Percentiles rank a stretch among this genome's conserved stretches.
These are phyloP conservation scores for Botrytis paeoniae DNA, from an alignment of 2,329 filamentous ascomycete species.

Conservation along the genomic window DNA sequence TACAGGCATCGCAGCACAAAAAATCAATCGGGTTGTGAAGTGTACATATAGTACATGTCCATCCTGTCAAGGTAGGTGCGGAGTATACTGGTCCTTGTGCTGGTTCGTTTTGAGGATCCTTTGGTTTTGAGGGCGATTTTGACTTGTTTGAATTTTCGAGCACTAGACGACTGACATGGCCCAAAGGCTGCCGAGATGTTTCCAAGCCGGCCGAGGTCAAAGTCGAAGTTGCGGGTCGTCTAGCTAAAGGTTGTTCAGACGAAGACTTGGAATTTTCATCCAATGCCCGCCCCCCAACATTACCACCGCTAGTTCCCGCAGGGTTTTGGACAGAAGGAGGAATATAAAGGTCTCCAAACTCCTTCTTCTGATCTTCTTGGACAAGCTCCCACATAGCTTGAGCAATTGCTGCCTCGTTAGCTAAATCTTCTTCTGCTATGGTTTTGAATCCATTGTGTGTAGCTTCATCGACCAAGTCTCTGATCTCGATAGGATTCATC, in stretches of 20 bases:
- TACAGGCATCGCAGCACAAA: constrained; percentile 57
- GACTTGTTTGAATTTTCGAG: constrained; percentile 26
- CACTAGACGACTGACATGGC: constrained; percentile 34
- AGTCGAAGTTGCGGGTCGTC: constrained; percentile 19
- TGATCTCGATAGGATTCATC: constrained; percentile 63
- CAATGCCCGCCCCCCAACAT: constrained; percentile 18
- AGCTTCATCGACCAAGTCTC: constrained; percentile 60
- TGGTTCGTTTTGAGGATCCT: constrained; percentile 15
- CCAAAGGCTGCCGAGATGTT: constrained; percentile 12
- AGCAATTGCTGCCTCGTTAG: constrained; percentile 82
- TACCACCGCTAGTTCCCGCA: constrained; percentile 36
- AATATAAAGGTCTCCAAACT: constrained; percentile 35
- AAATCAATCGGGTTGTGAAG: constrained; percentile 52
- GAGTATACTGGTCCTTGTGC: constrained; percentile 14
- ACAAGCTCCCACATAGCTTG: constrained; percentile 83
- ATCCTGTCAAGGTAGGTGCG: constrained; percentile 43
- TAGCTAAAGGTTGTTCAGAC: constrained; percentile 17
- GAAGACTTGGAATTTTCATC: neutral
- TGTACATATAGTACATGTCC: constrained; percentile 57
- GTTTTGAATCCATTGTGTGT: constrained; percentile 75
- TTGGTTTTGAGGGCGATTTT: constrained; percentile 22
- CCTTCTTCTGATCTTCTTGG: constrained; percentile 61
- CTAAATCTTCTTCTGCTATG: constrained; percentile 81
- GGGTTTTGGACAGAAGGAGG: constrained; percentile 34
- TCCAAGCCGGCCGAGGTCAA: neutral